Evolutionary conservation across 805 yeast species (phyloP).

Genomic region (Hanseniaspora thailandica): DNA sequence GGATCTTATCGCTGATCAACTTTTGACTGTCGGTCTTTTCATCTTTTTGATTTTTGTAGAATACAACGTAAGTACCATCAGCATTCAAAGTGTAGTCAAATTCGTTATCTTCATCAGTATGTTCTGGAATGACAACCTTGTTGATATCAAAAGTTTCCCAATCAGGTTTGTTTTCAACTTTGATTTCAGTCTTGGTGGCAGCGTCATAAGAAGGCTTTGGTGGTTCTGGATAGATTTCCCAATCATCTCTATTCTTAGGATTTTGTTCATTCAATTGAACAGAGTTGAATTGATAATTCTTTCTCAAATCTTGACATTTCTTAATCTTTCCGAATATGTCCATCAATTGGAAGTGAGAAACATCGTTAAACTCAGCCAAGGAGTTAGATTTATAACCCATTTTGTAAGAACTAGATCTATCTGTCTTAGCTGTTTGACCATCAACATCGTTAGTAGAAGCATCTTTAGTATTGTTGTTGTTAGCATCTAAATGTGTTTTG

Average conservation of each 20-base stretch:
- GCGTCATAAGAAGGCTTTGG: conserved; percentile 81
- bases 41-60: conserved; percentile 15
- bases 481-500: conserved; percentile 6
- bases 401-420: conserved; percentile 3
- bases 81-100: conserved; percentile 50
- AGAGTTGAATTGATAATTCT: conserved; percentile 60
- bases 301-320: conserved; percentile 60
- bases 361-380: conserved; percentile 27
- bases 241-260: conserved; percentile 64
- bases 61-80: conserved; percentile 62
- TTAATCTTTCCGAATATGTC: conserved; percentile 52
- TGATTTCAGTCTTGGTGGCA: conserved; percentile 41
- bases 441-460: conserved; percentile 36
- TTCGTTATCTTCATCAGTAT: conserved; percentile 29
- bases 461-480: conserved; percentile 15
- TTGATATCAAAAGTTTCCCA: conserved; percentile 33
- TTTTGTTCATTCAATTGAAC: conserved; percentile 63
- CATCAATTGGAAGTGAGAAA: conserved; percentile 57
- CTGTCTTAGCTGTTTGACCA: conserved; percentile 16
- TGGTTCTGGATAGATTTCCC: conserved; percentile 86
- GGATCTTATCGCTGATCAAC: conserved; percentile 44
- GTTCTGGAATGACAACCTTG: conserved; percentile 33
- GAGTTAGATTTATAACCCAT: conserved; percentile 9
- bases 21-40: conserved; percentile 22
- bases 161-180: conserved; percentile 32